These are phyloP conservation scores for Pestalotiopsis sp. DNA, from an alignment of 2,329 filamentous ascomycete genomes.

Conservation along the genomic window DNA sequence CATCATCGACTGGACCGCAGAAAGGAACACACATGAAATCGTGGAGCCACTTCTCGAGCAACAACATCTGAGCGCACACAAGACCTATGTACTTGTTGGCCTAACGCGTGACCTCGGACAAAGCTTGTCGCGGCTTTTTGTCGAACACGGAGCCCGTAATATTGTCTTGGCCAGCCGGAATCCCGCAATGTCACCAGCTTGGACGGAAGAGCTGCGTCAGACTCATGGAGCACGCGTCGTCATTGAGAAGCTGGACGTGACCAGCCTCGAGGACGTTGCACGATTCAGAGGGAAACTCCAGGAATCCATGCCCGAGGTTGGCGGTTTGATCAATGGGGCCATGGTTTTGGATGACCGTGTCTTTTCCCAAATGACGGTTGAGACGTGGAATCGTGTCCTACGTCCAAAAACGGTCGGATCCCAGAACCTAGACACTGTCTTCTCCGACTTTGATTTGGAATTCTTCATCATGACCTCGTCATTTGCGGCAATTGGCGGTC, in stretches of 20 bases:
- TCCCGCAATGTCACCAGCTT: slow-evolving; percentile 30
- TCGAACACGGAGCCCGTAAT: slow-evolving; percentile 39
- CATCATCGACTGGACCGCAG: slow-evolving; percentile 42
- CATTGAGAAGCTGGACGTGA: slow-evolving; percentile 30
- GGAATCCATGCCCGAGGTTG: slow-evolving; percentile 32
- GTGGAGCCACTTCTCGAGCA: slow-evolving; percentile 27
- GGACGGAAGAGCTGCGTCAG: slow-evolving; percentile 33
- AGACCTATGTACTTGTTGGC: slow-evolving; percentile 43
- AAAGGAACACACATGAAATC: slow-evolving; percentile 29
- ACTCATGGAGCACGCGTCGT: slow-evolving; percentile 24
- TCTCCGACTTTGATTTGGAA: slow-evolving; percentile 35
- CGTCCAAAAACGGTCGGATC: slow-evolving; percentile 44
- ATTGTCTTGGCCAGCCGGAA: slow-evolving; percentile 44
- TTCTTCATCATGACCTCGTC: slow-evolving; percentile 52
- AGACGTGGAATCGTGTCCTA: slow-evolving; percentile 40
- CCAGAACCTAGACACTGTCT: slow-evolving; percentile 40
- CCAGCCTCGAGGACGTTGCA: slow-evolving; percentile 28
- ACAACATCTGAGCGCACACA: slow-evolving; percentile 31
- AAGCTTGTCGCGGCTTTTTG: slow-evolving; percentile 42
- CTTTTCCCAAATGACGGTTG: slow-evolving; percentile 43
- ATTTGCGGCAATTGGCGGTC: slow-evolving; percentile 46
- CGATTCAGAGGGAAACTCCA: slow-evolving; percentile 27
- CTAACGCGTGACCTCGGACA: slow-evolving; percentile 48
- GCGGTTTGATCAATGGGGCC: slow-evolving; percentile 45
- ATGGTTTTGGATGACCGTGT: slow-evolving; percentile 48